These are phyloP conservation scores for Chalaropsis thielavioides DNA, from an alignment of 2,329 filamentous ascomycete genomes.

Conservation along the genomic window DNA sequence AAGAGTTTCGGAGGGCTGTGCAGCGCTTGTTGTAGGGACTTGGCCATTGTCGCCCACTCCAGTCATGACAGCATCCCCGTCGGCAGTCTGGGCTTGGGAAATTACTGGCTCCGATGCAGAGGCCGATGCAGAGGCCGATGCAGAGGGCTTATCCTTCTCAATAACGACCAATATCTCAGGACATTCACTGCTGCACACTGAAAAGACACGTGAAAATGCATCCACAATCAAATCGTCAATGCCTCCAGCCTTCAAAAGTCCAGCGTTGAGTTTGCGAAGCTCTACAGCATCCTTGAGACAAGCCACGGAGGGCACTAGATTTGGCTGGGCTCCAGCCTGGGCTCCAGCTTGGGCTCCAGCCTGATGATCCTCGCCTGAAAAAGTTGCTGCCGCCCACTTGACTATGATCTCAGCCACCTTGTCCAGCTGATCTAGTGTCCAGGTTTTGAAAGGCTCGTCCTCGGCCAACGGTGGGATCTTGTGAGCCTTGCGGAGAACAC, in stretches of 20 bases:
- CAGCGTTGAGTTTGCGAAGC: constrained; percentile 61
- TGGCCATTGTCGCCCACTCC: constrained; percentile 23
- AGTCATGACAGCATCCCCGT: constrained; percentile 9
- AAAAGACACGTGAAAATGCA: constrained; percentile 47
- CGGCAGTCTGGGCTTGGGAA: not conserved
- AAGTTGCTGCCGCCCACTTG: constrained; percentile 32
- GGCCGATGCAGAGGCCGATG: not conserved
- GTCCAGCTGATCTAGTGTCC: constrained; percentile 43
- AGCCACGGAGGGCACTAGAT: constrained; percentile 28
- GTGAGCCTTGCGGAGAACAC: constrained; percentile 37
- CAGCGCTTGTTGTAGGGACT: constrained; percentile 4
- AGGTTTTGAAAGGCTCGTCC: constrained; percentile 42
- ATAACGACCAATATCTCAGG: constrained; percentile 7
- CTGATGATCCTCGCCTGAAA: constrained; percentile 2
- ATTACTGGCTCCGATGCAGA: not conserved
- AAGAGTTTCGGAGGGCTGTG: not conserved
- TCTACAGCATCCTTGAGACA: constrained; percentile 46
- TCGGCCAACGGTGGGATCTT: constrained; percentile 30
- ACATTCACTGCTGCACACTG: constrained; percentile 10
- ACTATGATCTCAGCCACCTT: constrained; percentile 39
- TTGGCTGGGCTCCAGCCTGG: not conserved
- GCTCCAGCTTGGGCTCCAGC: not conserved
- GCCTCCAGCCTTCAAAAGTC: constrained; percentile 66
- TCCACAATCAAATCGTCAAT: constrained; percentile 94
- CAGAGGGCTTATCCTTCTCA: constrained; percentile 24